Evolutionary conservation across 2,329 filamentous ascomycete species (phyloP).

Genomic region (Apiospora saccharicola): DNA sequence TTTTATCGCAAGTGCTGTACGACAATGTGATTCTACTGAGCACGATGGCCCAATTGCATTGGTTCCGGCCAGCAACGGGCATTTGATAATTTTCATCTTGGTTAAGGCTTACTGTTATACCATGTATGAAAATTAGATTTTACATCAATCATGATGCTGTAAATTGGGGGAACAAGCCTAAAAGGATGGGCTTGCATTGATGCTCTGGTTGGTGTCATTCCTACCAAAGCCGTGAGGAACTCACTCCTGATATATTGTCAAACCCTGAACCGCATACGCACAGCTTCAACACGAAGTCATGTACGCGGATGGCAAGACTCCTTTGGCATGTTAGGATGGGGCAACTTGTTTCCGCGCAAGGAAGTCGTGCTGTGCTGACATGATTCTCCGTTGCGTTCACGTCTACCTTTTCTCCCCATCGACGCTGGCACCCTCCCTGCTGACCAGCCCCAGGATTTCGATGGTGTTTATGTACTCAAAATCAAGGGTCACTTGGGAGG

Average conservation of each 20-base stretch:
- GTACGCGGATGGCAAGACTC: slow-evolving; percentile 15
- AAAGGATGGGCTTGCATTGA: background rate
- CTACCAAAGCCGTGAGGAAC: too few relatives aligned
- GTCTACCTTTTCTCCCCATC: too few relatives aligned
- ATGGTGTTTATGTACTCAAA: too few relatives aligned
- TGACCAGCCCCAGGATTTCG: too few relatives aligned
- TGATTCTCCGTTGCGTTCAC: too few relatives aligned
- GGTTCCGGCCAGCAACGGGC: background rate
- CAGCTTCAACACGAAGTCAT: background rate
- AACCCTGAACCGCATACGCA: background rate
- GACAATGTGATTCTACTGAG: too few relatives aligned
- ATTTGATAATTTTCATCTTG: background rate
- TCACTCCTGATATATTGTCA: background rate
- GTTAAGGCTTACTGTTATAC: background rate
- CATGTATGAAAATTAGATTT: too few relatives aligned
- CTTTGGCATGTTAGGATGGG: background rate
- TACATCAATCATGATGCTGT: background rate
- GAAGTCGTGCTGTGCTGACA: too few relatives aligned
- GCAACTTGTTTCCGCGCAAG: too few relatives aligned
- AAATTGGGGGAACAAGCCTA: background rate
- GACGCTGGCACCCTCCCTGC: too few relatives aligned
- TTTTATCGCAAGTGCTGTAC: background rate
- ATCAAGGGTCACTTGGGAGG: too few relatives aligned
- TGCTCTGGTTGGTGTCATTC: background rate
- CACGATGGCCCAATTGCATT: background rate